Evolutionary conservation across 257 asterid genomes (phyloP).

Genomic region (Galeopsis tetrahit): DNA sequence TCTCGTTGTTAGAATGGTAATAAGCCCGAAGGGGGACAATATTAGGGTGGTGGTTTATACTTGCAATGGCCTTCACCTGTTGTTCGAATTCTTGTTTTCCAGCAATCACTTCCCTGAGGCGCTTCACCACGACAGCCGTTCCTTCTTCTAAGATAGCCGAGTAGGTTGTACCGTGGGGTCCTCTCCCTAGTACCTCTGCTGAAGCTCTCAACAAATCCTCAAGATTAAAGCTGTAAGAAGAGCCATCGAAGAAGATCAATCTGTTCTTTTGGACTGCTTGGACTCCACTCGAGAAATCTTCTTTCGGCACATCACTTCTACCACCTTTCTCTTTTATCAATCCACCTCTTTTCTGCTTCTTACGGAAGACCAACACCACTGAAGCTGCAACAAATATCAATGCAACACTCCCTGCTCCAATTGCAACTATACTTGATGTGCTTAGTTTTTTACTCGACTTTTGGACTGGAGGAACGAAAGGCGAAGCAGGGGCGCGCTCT

Average conservation of each 20-base stretch:
- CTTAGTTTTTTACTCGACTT: constrained; percentile 51
- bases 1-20: constrained; percentile 76
- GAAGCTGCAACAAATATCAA: constrained; percentile 39
- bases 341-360: constrained; percentile 45
- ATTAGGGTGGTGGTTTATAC: constrained; percentile 53
- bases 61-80: constrained; percentile 63
- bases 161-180: constrained; percentile 72
- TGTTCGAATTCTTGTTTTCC: constrained; percentile 72
- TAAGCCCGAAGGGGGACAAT: constrained; percentile 64
- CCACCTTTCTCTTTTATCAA: constrained; percentile 38
- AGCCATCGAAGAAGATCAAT: constrained; percentile 56
- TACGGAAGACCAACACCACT: constrained; percentile 35
- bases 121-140: constrained; percentile 60
- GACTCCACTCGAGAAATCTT: constrained; percentile 64
- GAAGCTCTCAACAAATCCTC: constrained; percentile 82
- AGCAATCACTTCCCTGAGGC: constrained; percentile 60
- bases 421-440: constrained; percentile 50
- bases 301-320: constrained; percentile 45
- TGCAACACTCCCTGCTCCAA: constrained; percentile 52
- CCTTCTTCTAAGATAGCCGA: constrained; percentile 73
- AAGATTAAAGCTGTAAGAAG: constrained; percentile 58
- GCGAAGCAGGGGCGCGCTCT: constrained; percentile 19
- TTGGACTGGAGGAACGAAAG: constrained; percentile 35
- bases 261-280: constrained; percentile 72
- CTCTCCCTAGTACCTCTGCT: constrained; percentile 81